Conservation (phyloP, 164 flowering plant genomes). For the Berberis vulgaris region DNA sequence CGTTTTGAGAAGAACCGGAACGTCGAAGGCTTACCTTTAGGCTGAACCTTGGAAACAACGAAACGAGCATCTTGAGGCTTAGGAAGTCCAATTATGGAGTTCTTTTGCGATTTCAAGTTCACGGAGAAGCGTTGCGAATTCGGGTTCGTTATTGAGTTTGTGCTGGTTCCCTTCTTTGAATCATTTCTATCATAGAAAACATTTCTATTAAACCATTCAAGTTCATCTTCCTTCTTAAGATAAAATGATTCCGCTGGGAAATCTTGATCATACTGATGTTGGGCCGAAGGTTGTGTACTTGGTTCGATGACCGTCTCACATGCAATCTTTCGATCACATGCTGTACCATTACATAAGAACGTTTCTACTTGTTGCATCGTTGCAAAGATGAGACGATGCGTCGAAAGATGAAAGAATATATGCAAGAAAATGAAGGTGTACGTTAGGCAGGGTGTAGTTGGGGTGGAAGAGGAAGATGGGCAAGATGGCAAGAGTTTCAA, state of each 20-base stretch:
- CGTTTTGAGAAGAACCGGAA: slow-evolving; percentile 15
- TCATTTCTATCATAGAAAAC: slow-evolving; percentile 19
- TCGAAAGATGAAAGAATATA: too few relatives aligned
- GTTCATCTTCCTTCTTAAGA: slow-evolving; percentile 13
- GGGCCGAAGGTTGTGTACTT: not conserved
- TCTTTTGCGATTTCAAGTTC: slow-evolving; percentile 7
- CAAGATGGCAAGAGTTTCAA: too few relatives aligned
- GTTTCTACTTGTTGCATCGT: too few relatives aligned
- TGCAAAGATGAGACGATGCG: too few relatives aligned
- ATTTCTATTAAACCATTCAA: slow-evolving; percentile 24
- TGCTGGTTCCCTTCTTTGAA: slow-evolving; percentile 15
- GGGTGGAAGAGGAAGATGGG: too few relatives aligned
- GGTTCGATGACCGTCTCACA: slow-evolving; percentile 8
- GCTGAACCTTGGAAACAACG: slow-evolving; percentile 5
- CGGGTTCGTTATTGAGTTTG: not conserved
- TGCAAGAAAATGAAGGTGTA: too few relatives aligned
- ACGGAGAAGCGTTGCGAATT: slow-evolving; percentile 12
- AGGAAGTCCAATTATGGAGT: slow-evolving; percentile 22
- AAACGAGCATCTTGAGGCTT: slow-evolving; percentile 14
- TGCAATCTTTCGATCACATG: slow-evolving; percentile 3
- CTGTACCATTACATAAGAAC: too few relatives aligned
- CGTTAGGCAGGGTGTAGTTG: too few relatives aligned
- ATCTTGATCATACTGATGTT: not conserved
- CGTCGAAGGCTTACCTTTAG: slow-evolving; percentile 6
- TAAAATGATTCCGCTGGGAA: slow-evolving; percentile 22